Conservation (phyloP, 2,329 filamentous ascomycete species). For the Ceratocystis lukuohia region DNA sequence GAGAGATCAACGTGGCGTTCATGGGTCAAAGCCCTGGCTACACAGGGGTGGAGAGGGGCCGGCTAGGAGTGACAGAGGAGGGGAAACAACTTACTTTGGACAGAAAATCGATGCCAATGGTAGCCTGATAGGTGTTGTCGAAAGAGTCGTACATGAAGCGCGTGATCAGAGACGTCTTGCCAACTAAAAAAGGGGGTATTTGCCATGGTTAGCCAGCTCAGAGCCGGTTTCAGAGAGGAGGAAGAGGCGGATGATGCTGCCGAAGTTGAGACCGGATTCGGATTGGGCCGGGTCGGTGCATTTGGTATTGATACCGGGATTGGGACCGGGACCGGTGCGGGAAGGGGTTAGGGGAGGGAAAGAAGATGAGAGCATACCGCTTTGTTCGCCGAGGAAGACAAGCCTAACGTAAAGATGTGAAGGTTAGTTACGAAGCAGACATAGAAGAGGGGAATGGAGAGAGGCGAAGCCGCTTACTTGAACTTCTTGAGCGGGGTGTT, state of each 20-base stretch:
- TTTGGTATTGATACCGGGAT: no score
- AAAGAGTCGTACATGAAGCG: conserved; percentile 99
- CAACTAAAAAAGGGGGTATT: conserved; percentile 45
- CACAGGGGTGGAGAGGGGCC: conserved; percentile 5
- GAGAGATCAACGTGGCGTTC: not conserved
- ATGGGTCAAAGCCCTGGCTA: not conserved
- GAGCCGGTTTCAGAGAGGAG: not conserved
- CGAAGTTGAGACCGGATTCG: not conserved
- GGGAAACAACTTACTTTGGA: conserved; percentile 57
- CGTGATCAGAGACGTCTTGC: conserved; percentile 96
- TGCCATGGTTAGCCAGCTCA: not conserved
- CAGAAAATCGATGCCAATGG: conserved; percentile 97
- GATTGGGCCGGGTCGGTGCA: not conserved
- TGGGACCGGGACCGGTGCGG: not conserved
- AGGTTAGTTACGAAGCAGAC: conserved; percentile 12
- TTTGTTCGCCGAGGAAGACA: conserved; percentile 96
- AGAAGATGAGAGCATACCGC: conserved; percentile 49
- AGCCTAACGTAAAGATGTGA: conserved; percentile 41
- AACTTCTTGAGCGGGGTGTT: conserved; percentile 99
- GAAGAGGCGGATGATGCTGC: not conserved
- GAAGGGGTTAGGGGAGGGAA: not conserved
- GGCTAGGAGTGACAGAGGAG: not conserved
- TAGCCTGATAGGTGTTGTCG: conserved; percentile 99
- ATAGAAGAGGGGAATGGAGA: not conserved
- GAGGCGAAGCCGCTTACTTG: conserved; percentile 49